Percentiles rank a stretch among this genome's conserved stretches.
Evolutionary conservation across 805 yeast genomes (phyloP).

Genomic region (Hanseniaspora lachancei): DNA sequence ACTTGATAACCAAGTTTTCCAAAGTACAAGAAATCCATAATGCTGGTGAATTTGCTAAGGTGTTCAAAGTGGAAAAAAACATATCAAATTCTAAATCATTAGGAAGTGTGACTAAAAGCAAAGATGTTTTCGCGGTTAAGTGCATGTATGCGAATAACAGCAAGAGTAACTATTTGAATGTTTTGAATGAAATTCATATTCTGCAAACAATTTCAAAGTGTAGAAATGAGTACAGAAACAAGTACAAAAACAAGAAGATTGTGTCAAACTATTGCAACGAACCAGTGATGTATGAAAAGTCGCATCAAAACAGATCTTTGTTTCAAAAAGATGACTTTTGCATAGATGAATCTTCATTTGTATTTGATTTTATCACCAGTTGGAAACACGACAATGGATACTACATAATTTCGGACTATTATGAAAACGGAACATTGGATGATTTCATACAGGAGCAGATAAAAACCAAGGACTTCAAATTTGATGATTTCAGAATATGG

Average conservation of each 20-base stretch:
- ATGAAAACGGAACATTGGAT: conserved; percentile 86
- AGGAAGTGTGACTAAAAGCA: conserved; percentile 40
- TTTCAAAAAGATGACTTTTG: conserved; percentile 26
- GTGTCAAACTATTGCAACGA: not conserved
- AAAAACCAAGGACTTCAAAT: conserved; percentile 38
- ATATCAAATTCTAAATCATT: conserved; percentile 8
- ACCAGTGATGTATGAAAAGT: conserved; percentile 2
- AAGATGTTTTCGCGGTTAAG: conserved; percentile 62
- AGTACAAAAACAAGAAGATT: not conserved
- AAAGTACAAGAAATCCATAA: conserved; percentile 61
- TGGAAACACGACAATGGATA: conserved; percentile 41
- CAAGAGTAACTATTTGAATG: conserved; percentile 38
- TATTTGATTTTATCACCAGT: conserved; percentile 56
- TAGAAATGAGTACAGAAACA: conserved; percentile 21
- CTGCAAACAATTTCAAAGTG: conserved; percentile 32
- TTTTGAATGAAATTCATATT: conserved; percentile 68
- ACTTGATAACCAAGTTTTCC: conserved; percentile 37
- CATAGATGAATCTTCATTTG: conserved; percentile 53
- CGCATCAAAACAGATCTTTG: conserved; percentile 13
- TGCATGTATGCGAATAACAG: conserved; percentile 57
- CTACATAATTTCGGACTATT: conserved; percentile 87
- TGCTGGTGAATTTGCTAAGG: conserved; percentile 75
- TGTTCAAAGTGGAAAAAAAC: conserved; percentile 51
- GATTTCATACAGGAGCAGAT: conserved; percentile 70
- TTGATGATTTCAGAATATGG: conserved; percentile 98